Base-by-base conservation (phyloP, 2,329 filamentous ascomycete species). In the Aurifilum marmelostoma region DNA sequence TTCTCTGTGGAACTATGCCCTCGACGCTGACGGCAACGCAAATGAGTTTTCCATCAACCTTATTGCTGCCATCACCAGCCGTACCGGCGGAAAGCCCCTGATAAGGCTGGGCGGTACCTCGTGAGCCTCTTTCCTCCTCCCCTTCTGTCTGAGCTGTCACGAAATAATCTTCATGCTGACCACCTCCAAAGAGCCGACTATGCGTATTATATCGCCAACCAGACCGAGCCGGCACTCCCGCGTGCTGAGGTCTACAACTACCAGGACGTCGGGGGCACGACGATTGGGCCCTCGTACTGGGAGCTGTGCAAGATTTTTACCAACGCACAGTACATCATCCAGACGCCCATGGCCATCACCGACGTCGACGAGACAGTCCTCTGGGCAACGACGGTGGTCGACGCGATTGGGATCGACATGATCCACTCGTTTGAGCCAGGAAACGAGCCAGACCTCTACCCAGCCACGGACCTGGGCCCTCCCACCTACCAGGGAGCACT, bases 401-500 rank as follows among this genome's bases (percentile, higher is more conserved):
- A 74, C 3, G 69, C 61, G 7, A 75, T 80, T 39, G 76, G 77
- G 4, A 41, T 77, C 8, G 75, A 76, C 56, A 74, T 72, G 24
- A 79, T 80, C n/a, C 77, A 79, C 63, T 76, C 77, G 5, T 78
- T 80, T 41, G 77, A 79, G 69, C 73, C 75, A 2, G 79, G 79
- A 16, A 79, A 80, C 50, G 79, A 80, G 68, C 72, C 78, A 3
- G 74, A 80, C 66, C 73, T 77, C 8, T 80, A 80, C 70, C 67
- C 73, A 14, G 73, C 76, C 12, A 58, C 61, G 8, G 76, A 69
- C 66, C 72, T 80, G 1, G 74, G 75, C 6, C 78, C 79, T 1
- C 78, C 79, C 4, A 69, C 74, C 11, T 80, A 76, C 66, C 78
- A 79, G 63, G 78, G 77, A n/a, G 75, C 41, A 1, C 73, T 78